phyloP scores from a whole-genome alignment of 2,329 filamentous ascomycete genomes.

The Pseudogymnoascus sp. region DNA sequence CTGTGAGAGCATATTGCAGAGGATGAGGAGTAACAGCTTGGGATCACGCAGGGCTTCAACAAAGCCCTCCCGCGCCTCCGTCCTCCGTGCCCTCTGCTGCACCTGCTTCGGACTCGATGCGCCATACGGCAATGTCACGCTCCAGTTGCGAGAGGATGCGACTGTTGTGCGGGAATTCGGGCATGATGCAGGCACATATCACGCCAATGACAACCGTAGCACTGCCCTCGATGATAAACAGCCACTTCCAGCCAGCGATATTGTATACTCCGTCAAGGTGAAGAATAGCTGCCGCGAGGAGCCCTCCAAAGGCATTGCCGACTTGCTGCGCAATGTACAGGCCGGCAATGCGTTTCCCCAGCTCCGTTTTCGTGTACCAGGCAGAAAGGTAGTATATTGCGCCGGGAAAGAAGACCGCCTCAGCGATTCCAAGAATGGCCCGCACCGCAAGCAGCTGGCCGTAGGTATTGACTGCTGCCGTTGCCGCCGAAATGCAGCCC shows the following conservation, averaged over 20 bases:
- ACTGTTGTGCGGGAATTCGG: constrained; percentile 35
- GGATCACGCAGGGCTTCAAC: constrained; percentile 30
- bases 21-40: constrained; percentile 33
- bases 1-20: constrained; percentile 36
- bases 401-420: constrained; percentile 25
- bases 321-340: constrained; percentile 33
- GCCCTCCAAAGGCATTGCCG: constrained; percentile 41
- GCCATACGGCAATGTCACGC: constrained; percentile 31
- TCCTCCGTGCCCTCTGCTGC: constrained; percentile 33
- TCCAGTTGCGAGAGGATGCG: constrained; percentile 28
- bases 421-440: constrained; percentile 27
- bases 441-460: constrained; percentile 30
- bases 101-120: constrained; percentile 32
- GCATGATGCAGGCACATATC: constrained; percentile 33
- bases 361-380: constrained; percentile 35
- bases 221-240: constrained; percentile 40
- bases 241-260: constrained; percentile 45
- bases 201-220: constrained; percentile 36
- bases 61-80: constrained; percentile 25
- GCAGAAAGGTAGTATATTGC: constrained; percentile 33
- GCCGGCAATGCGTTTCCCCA: constrained; percentile 32
- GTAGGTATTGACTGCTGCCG: constrained; percentile 32
- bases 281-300: constrained; percentile 43
- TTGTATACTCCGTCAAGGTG: constrained; percentile 41
- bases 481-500: constrained; percentile 30